A percentile compares a stretch with the other conserved stretches of the same genome.
These are phyloP conservation scores for Schwanniomyces sp. DNA, from an alignment of 805 yeast genomes.

Conservation along the genomic window DNA sequence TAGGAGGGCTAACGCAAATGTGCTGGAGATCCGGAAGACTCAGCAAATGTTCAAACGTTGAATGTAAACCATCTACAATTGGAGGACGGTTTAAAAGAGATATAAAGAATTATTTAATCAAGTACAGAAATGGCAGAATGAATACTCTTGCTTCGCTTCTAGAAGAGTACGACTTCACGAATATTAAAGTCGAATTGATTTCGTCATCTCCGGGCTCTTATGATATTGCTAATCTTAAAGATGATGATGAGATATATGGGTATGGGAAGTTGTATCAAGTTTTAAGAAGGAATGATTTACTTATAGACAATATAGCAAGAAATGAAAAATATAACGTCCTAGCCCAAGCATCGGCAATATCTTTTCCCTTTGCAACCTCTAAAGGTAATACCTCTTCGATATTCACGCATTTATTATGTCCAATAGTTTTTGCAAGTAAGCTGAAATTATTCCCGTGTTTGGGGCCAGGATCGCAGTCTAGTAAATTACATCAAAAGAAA, in stretches of 20 bases:
- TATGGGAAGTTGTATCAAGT: slow-evolving; percentile 47
- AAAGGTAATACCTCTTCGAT: slow-evolving; percentile 34
- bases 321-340: slow-evolving; percentile 26
- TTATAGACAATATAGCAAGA: slow-evolving; percentile 14
- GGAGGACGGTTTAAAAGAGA: slow-evolving; percentile 43
- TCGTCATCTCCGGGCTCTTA: slow-evolving; percentile 54
- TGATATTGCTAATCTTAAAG: slow-evolving; percentile 9
- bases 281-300: slow-evolving; percentile 31
- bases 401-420: slow-evolving; percentile 49
- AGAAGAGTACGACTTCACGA: slow-evolving; percentile 40
- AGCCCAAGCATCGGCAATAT: slow-evolving; percentile 50
- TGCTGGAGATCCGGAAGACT: slow-evolving; percentile 60
- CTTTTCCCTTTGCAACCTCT: slow-evolving; percentile 38
- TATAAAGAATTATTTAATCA: slow-evolving; percentile 43
- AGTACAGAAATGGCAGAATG: slow-evolving; percentile 36
- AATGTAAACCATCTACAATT: background rate
- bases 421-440: slow-evolving; percentile 36
- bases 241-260: slow-evolving; percentile 39
- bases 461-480: slow-evolving; percentile 23
- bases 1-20: slow-evolving; percentile 61
- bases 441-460: slow-evolving; percentile 18
- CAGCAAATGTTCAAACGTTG: slow-evolving; percentile 1
- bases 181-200: slow-evolving; percentile 51
- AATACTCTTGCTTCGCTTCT: slow-evolving; percentile 27
- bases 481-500: slow-evolving; percentile 17